phyloP scores from a whole-genome alignment of 2,329 filamentous ascomycete species.

The Apiospora aurea region DNA sequence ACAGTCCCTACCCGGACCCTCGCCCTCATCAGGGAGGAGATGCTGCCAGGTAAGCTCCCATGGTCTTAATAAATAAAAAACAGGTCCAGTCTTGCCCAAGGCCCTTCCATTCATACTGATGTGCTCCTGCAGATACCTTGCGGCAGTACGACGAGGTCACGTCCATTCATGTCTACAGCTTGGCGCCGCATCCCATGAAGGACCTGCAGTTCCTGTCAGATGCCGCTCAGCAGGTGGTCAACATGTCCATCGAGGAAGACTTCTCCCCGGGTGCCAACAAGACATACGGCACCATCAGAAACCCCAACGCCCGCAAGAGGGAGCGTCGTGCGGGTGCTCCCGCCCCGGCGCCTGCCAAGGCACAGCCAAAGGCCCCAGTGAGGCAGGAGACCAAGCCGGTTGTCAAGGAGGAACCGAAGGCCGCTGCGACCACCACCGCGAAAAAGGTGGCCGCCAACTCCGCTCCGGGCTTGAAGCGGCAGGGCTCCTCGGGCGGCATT shows the following conservation, averaged over 20 bases:
- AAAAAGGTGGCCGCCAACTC: slow-evolving; percentile 45
- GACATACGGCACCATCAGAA: slow-evolving; percentile 77
- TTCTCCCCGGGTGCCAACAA: slow-evolving; percentile 66
- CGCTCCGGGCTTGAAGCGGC: slow-evolving; percentile 57
- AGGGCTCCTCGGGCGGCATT: slow-evolving; percentile 41
- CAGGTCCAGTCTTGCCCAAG: no score
- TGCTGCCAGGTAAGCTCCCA: slow-evolving; percentile 65
- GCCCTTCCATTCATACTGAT: neutral
- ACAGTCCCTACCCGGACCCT: slow-evolving; percentile 64
- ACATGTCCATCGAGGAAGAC: slow-evolving; percentile 58
- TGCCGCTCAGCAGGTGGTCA: slow-evolving; percentile 67
- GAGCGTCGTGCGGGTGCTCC: slow-evolving; percentile 47
- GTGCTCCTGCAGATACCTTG: slow-evolving; percentile 64
- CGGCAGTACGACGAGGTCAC: slow-evolving; percentile 74
- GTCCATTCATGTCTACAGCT: slow-evolving; percentile 87
- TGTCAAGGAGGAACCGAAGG: slow-evolving; percentile 47
- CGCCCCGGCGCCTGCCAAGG: slow-evolving; percentile 36
- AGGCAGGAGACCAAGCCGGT: slow-evolving; percentile 47
- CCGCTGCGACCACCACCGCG: slow-evolving; percentile 43
- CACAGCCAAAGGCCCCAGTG: slow-evolving; percentile 33
- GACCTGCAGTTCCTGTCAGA: slow-evolving; percentile 77
- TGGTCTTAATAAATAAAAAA: no score
- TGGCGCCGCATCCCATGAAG: slow-evolving; percentile 74
- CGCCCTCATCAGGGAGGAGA: slow-evolving; percentile 74
- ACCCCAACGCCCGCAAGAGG: slow-evolving; percentile 67